A percentile compares a stretch with the other conserved stretches of the same genome.
phyloP scores from a whole-genome alignment of 768 basidiomycete species.

The Stropharia rugosoannulata region DNA sequence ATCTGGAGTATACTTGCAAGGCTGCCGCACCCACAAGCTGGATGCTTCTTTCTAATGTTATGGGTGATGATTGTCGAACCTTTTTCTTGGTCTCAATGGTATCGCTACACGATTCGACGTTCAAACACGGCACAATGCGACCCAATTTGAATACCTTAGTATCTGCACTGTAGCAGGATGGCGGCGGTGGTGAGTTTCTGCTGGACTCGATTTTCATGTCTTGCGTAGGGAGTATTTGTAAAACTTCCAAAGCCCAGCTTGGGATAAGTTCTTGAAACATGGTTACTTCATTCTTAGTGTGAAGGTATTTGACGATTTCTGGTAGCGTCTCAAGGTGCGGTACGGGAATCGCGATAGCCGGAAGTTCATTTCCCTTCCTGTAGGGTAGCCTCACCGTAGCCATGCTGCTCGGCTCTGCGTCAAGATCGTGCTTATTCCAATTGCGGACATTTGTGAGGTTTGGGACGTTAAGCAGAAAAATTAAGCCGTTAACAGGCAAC shows the following conservation, averaged over 20 bases:
- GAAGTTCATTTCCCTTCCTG: slow-evolving; percentile 22
- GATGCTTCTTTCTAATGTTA: no score
- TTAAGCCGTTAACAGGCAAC: slow-evolving; percentile 36
- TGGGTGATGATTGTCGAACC: no score
- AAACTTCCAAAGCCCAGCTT: slow-evolving; percentile 35
- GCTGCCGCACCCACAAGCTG: no score
- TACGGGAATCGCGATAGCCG: slow-evolving; percentile 29
- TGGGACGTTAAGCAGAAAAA: slow-evolving; percentile 34
- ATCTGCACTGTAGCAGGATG: neutral
- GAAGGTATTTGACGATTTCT: slow-evolving; percentile 34
- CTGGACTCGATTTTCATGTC: neutral
- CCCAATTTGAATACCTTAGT: no score
- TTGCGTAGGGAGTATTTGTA: slow-evolving; percentile 27
- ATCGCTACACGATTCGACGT: no score
- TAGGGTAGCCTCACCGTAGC: neutral
- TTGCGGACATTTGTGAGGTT: slow-evolving; percentile 21
- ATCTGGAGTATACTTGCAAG: no score
- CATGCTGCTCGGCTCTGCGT: slow-evolving; percentile 31
- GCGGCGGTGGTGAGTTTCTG: neutral
- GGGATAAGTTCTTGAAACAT: slow-evolving; percentile 35
- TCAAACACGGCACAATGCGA: no score
- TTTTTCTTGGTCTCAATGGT: no score
- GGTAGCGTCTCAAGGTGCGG: slow-evolving; percentile 34
- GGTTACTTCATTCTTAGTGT: slow-evolving; percentile 37
- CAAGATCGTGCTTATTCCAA: slow-evolving; percentile 3